Conservation (phyloP, 2,329 filamentous ascomycete species). For the Sarocladium kiliense region DNA sequence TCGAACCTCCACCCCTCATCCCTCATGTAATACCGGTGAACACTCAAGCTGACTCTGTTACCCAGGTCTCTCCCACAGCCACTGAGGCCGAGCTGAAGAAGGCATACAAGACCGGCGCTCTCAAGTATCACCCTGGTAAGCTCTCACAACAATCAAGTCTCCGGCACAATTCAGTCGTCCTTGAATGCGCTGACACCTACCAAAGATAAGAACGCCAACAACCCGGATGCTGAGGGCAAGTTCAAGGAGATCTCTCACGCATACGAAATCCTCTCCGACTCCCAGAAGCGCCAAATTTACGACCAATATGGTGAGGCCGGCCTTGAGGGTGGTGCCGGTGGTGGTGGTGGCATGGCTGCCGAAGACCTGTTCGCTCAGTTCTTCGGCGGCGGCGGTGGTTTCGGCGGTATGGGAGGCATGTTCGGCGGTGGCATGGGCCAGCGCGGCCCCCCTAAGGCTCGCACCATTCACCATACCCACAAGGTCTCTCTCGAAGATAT, state of each 20-base stretch:
- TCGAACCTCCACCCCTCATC: background rate
- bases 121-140: conserved; percentile 81
- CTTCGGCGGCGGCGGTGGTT: conserved; percentile 74
- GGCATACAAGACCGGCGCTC: conserved; percentile 76
- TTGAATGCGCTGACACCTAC: conserved; percentile 13
- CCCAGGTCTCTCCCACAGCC: conserved; percentile 69
- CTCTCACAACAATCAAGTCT: conserved; percentile 11
- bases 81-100: conserved; percentile 87
- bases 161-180: background rate
- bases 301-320: conserved; percentile 98
- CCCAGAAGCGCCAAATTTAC: conserved; percentile 87
- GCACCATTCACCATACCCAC: conserved; percentile 97
- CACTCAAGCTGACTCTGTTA: conserved; percentile 2
- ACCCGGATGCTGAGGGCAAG: conserved; percentile 89
- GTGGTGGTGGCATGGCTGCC: conserved; percentile 80
- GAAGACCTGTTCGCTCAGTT: conserved; percentile 97
- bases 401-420: conserved; percentile 62
- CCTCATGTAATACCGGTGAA: background rate
- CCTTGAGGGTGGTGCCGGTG: conserved; percentile 79
- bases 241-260: conserved; percentile 97
- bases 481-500: conserved; percentile 97
- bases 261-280: conserved; percentile 90
- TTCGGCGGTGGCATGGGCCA: conserved; percentile 75
- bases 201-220: conserved; percentile 91
- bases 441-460: conserved; percentile 78